Evolutionary conservation across 176 grass and related monocot species (phyloP).

Genomic region (Avena insularis): DNA sequence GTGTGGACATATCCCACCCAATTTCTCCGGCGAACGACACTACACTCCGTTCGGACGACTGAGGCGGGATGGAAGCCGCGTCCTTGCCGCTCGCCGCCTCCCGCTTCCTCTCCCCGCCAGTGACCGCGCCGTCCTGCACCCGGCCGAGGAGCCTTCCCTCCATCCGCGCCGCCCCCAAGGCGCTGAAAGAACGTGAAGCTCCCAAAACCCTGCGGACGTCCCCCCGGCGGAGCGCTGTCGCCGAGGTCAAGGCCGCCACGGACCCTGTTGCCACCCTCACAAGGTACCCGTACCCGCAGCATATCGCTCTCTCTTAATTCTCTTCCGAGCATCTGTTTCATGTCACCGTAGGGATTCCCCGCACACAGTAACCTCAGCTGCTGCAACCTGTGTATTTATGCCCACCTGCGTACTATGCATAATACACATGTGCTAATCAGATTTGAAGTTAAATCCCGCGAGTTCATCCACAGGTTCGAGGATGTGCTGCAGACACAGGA

Average conservation of each 20-base stretch:
- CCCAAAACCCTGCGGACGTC: conserved; percentile 46
- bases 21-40: conserved; percentile 23
- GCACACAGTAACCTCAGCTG: neutral
- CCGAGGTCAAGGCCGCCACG: conserved; percentile 54
- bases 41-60: conserved; percentile 8
- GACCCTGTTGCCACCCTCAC: conserved; percentile 62
- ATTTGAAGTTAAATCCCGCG: conserved; percentile 4
- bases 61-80: conserved; percentile 49
- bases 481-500: conserved; percentile 73
- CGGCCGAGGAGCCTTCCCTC: neutral
- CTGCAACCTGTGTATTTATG: conserved; percentile 9
- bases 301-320: neutral
- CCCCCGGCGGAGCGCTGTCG: conserved; percentile 67
- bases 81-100: conserved; percentile 51
- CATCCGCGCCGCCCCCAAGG: conserved; percentile 29
- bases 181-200: conserved; percentile 44
- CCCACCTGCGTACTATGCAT: neutral
- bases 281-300: conserved; percentile 50
- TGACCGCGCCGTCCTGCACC: neutral
- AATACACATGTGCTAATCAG: neutral
- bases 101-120: conserved; percentile 38
- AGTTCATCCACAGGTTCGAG: conserved; percentile 58
- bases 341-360: neutral
- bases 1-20: conserved; percentile 25
- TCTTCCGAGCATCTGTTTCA: neutral